Conservation (phyloP, 441 rosid genomes). For the Rhodomyrtus psidioides region DNA sequence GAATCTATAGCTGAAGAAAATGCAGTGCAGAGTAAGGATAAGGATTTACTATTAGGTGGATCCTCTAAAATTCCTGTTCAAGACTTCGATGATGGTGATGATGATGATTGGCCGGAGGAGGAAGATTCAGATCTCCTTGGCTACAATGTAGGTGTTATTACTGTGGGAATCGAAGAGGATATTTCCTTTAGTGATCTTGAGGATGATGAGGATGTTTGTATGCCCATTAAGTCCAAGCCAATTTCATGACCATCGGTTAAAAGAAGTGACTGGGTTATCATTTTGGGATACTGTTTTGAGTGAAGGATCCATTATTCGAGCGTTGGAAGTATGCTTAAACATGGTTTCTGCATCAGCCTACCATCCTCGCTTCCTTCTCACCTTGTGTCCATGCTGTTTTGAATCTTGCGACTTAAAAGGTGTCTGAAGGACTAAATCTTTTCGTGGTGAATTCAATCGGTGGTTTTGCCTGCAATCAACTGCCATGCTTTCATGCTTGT, state of each 20-base stretch:
- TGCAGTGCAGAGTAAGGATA: constrained; percentile 22
- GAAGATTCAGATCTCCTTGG: constrained; percentile 12
- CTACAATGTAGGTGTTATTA: background rate
- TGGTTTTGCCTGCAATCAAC: background rate
- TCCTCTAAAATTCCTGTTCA: constrained; percentile 29
- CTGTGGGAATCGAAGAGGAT: constrained; percentile 44
- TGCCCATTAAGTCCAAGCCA: constrained; percentile 35
- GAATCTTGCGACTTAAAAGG: background rate
- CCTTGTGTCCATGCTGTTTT: background rate
- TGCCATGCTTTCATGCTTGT: background rate
- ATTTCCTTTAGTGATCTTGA: constrained; percentile 72
- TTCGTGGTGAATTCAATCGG: background rate
- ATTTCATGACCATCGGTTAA: background rate
- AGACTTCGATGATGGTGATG: constrained; percentile 31
- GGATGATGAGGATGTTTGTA: constrained; percentile 29
- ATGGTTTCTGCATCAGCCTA: background rate
- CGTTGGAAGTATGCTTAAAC: background rate
- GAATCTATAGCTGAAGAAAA: constrained; percentile 42
- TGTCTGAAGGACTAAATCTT: background rate
- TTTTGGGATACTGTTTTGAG: background rate
- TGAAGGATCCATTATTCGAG: background rate
- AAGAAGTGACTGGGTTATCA: background rate
- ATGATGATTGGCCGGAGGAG: constrained; percentile 22
- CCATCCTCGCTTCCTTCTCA: background rate
- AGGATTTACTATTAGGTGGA: constrained; percentile 12